A percentile compares a stretch with the other conserved stretches of the same genome.
These are phyloP conservation scores for Hyaloscypha hepaticicola DNA, from an alignment of 495 filamentous ascomycete species.

Conservation along the genomic window DNA sequence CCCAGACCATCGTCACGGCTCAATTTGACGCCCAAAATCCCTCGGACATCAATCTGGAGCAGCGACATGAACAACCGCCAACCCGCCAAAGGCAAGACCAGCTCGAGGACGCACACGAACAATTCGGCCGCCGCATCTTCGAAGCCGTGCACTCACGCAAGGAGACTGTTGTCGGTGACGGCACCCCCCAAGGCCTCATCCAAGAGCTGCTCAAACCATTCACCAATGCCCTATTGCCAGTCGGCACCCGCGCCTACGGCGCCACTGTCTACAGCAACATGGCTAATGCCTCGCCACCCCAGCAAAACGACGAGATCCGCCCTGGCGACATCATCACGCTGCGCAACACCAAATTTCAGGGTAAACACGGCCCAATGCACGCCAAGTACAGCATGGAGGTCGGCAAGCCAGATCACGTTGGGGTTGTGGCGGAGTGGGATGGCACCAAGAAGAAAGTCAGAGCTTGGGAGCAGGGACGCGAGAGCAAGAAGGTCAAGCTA, in stretches of 20 bases:
- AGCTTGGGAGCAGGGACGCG: conserved; percentile 92
- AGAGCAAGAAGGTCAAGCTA: conserved; percentile 90
- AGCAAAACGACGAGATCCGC: conserved; percentile 91
- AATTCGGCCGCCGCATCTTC: conserved; percentile 73
- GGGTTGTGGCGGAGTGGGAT: conserved; percentile 97
- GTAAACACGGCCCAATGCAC: conserved; percentile 92
- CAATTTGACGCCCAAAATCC: conserved; percentile 77
- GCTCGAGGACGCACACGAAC: conserved; percentile 77
- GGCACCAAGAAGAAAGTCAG: conserved; percentile 97
- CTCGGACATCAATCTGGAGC: conserved; percentile 69
- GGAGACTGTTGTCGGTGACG: conserved; percentile 79
- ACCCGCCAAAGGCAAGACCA: conserved; percentile 87
- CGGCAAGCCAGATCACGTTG: conserved; percentile 91
- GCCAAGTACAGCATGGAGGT: conserved; percentile 89
- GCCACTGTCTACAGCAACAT: conserved; percentile 91
- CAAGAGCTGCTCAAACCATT: conserved; percentile 75
- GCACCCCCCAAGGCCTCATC: conserved; percentile 71
- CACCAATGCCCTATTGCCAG: conserved; percentile 70
- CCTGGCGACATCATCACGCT: conserved; percentile 91
- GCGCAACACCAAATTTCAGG: conserved; percentile 92
- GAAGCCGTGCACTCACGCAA: conserved; percentile 66
- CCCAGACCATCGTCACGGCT: conserved; percentile 84
- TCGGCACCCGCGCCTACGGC: conserved; percentile 85
- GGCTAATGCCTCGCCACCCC: conserved; percentile 86
- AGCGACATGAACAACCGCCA: conserved; percentile 85